phyloP scores from a whole-genome alignment of 805 yeast genomes.

The Wickerhamomyces subpelliculosus region DNA sequence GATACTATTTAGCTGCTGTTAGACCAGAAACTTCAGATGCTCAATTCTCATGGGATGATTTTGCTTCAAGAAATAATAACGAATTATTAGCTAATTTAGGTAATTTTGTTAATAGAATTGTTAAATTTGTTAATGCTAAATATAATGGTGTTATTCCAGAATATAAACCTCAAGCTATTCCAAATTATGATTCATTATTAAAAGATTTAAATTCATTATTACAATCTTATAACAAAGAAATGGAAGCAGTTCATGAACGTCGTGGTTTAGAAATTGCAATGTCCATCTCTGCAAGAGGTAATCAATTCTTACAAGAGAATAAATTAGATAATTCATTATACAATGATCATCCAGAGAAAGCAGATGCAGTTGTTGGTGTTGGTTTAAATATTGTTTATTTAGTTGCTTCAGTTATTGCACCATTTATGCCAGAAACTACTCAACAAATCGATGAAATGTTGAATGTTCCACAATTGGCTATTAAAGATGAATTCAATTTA shows the following conservation, averaged over 20 bases:
- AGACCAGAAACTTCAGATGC: conserved; percentile 96
- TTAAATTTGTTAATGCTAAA: conserved; percentile 84
- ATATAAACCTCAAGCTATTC: conserved; percentile 42
- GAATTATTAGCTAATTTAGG: conserved; percentile 95
- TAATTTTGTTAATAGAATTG: conserved; percentile 89
- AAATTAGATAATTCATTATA: conserved; percentile 85
- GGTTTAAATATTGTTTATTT: conserved; percentile 85
- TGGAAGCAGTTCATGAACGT: conserved; percentile 78
- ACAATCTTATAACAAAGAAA: conserved; percentile 52
- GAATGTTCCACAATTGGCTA: conserved; percentile 73
- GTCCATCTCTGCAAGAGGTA: conserved; percentile 89
- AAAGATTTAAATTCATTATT: conserved; percentile 60
- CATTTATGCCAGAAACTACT: conserved; percentile 86
- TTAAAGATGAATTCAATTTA: conserved; percentile 68
- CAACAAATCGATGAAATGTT: conserved; percentile 66
- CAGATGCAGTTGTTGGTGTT: conserved; percentile 89
- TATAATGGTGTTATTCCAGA: conserved; percentile 86
- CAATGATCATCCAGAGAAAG: conserved; percentile 64
- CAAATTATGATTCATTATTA: conserved; percentile 38
- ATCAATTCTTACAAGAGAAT: conserved; percentile 91
- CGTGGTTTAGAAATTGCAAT: conserved; percentile 88
- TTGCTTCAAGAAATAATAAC: conserved; percentile 87
- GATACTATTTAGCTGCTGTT: conserved; percentile 86
- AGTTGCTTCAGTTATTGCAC: conserved; percentile 74
- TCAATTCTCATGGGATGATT: conserved; percentile 96